Evolutionary conservation across 1,139 yeast genomes (phyloP).

Genomic region (Suhomyces wounanorum): DNA sequence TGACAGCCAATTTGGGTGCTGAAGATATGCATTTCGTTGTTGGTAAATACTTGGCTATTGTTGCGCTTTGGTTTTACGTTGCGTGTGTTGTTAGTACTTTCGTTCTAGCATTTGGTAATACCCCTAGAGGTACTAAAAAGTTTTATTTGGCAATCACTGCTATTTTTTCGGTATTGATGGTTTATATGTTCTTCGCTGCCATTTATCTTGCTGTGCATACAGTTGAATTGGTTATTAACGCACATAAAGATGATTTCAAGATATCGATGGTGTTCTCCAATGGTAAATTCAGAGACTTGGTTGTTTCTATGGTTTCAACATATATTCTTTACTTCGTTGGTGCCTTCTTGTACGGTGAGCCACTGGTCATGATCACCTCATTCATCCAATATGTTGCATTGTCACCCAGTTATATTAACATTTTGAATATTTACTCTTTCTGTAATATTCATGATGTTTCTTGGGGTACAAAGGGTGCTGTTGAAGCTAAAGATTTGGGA

Average conservation of each 20-base stretch:
- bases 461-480: conserved; percentile 85
- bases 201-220: conserved; percentile 80
- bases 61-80: conserved; percentile 28
- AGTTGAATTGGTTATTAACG: conserved; percentile 40
- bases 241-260: conserved; percentile 45
- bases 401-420: conserved; percentile 77
- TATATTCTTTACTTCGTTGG: conserved; percentile 79
- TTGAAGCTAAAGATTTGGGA: conserved; percentile 66
- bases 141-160: conserved; percentile 25
- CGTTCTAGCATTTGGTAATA: conserved; percentile 32
- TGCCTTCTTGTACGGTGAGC: conserved; percentile 73
- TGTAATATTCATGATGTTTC: conserved; percentile 85
- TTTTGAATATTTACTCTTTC: conserved; percentile 78
- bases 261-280: conserved; percentile 57
- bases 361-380: conserved; percentile 77
- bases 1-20: conserved; percentile 58
- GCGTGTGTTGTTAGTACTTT: conserved; percentile 28
- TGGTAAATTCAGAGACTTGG: conserved; percentile 74
- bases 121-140: conserved; percentile 29
- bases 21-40: conserved; percentile 37
- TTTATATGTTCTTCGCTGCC: conserved; percentile 59
- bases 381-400: conserved; percentile 69
- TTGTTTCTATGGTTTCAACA: conserved; percentile 84
- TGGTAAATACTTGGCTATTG: conserved; percentile 27
- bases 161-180: conserved; percentile 30